Conservation (phyloP, 805 yeast genomes). For the Cyberlindnera saturnus region DNA sequence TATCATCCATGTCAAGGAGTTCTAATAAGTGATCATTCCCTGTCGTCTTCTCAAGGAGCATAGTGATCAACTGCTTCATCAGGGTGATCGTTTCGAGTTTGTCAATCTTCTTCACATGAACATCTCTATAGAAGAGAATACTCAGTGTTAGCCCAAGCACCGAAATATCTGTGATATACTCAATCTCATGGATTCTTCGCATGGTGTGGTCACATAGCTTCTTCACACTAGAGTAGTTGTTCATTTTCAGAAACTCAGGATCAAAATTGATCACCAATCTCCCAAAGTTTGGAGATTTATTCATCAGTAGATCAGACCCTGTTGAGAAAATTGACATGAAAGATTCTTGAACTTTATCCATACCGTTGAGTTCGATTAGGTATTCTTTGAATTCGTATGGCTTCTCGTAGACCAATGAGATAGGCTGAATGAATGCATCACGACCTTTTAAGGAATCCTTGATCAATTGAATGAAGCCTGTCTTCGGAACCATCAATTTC, state of each 20-base stretch:
- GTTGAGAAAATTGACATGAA: conserved; percentile 11
- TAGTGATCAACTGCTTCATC: conserved; percentile 5
- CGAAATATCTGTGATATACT: conserved; percentile 16
- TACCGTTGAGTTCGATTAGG: conserved; percentile 18
- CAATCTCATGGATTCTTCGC: conserved; percentile 11
- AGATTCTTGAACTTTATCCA: conserved; percentile 20
- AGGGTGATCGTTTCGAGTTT: conserved; percentile 2
- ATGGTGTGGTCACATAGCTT: conserved; percentile 8
- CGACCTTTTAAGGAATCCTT: conserved; percentile 8
- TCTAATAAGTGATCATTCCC: conserved; percentile 9
- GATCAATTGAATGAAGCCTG: conserved; percentile 16
- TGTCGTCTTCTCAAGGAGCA: conserved; percentile 2
- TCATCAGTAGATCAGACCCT: conserved; percentile 7
- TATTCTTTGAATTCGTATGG: conserved; percentile 22
- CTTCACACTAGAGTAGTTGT: conserved; percentile 3
- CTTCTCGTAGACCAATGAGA: conserved; percentile 18
- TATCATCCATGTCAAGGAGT: conserved; percentile 1
- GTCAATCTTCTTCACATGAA: conserved; percentile 7
- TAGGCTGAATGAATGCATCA: conserved; percentile 11
- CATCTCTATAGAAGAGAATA: conserved; percentile 11
- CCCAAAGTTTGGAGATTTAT: conserved; percentile 13
- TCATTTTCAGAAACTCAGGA: conserved; percentile 6
- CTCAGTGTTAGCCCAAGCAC: conserved; percentile 12
- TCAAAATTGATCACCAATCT: conserved; percentile 18
- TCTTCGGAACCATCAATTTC: conserved; percentile 18